phyloP scores from a whole-genome alignment of 768 basidiomycete species.

The Russula sp. region DNA sequence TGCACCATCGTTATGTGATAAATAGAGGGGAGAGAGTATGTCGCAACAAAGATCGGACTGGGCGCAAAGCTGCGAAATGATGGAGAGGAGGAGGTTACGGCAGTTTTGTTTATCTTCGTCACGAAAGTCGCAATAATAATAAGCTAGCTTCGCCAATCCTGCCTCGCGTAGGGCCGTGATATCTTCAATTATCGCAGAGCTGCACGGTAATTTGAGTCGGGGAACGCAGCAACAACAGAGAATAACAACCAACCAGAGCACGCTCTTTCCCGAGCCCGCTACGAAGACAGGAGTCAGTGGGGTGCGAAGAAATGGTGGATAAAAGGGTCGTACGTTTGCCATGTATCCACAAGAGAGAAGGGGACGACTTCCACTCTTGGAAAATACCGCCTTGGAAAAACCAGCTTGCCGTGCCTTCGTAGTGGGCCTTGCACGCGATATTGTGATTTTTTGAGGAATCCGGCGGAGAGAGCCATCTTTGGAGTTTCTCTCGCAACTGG shows the following conservation, averaged over 20 bases:
- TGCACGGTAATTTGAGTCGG: not conserved
- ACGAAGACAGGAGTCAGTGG: not conserved
- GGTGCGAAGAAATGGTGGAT: not conserved
- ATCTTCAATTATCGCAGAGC: not conserved
- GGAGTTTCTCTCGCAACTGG: not conserved
- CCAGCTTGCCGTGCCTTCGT: not conserved
- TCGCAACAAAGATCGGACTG: not conserved
- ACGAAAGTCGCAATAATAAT: constrained; percentile 1
- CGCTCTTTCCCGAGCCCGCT: not conserved
- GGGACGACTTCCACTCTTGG: not conserved
- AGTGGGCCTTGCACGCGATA: not conserved
- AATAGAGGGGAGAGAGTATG: not conserved
- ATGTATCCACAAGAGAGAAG: not conserved
- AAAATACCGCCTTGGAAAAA: not conserved
- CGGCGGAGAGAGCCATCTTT: not conserved
- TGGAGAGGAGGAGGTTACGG: not conserved
- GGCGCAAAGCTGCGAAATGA: not conserved
- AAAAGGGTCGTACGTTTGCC: not conserved
- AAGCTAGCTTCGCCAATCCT: not conserved
- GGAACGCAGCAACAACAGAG: not conserved
- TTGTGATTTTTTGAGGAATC: not conserved
- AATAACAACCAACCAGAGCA: not conserved
- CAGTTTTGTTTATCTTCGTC: not conserved
- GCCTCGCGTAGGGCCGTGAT: not conserved
- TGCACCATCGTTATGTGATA: not conserved